phyloP scores from a whole-genome alignment of 805 yeast genomes.

The Starmera pachycereana region DNA sequence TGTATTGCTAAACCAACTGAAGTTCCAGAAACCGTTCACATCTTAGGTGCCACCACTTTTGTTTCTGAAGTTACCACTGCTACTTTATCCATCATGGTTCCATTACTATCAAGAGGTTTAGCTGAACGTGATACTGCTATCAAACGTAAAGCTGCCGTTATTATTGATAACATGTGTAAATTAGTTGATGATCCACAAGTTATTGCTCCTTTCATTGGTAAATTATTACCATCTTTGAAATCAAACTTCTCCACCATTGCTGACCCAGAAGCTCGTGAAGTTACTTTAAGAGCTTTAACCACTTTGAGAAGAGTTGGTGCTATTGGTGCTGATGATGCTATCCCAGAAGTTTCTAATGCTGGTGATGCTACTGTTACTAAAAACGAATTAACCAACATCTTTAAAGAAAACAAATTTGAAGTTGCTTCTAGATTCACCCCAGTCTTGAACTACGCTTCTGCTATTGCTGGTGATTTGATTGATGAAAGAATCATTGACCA shows the following conservation, averaged over 20 bases:
- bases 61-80: constrained; percentile 99
- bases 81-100: constrained; percentile 98
- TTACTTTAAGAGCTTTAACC: constrained; percentile 92
- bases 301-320: constrained; percentile 99
- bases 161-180: constrained; percentile 99
- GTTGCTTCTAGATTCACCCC: constrained; percentile 69
- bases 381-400: constrained; percentile 66
- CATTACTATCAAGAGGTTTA: constrained; percentile 97
- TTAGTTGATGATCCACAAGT: constrained; percentile 99
- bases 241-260: constrained; percentile 93
- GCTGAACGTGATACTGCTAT: constrained; percentile 99
- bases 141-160: constrained; percentile 99
- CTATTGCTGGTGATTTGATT: constrained; percentile 97
- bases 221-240: constrained; percentile 93
- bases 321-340: constrained; percentile 76
- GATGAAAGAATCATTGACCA: constrained; percentile 96
- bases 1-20: constrained; percentile 95
- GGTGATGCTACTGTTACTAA: constrained; percentile 91
- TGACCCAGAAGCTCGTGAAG: constrained; percentile 99
- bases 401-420: constrained; percentile 49
- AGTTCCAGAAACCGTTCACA: constrained; percentile 98
- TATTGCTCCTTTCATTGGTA: constrained; percentile 97
- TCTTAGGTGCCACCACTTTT: constrained; percentile 98
- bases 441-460: constrained; percentile 78
- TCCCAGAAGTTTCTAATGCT: constrained; percentile 98